These are phyloP conservation scores for Fusarium staphyleae DNA, from an alignment of 2,329 filamentous ascomycete species.

Conservation along the genomic window DNA sequence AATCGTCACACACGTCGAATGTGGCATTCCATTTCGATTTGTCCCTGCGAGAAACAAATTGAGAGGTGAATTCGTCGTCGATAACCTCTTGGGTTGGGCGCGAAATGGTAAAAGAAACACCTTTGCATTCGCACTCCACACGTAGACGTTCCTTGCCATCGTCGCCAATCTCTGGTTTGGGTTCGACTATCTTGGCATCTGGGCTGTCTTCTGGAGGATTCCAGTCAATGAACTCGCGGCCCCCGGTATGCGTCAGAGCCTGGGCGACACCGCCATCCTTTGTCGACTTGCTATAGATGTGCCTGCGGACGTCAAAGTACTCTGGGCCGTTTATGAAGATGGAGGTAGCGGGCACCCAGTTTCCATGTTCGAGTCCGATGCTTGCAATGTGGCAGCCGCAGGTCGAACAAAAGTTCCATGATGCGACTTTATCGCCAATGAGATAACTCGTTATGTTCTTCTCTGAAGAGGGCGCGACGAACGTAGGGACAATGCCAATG, in stretches of 20 bases:
- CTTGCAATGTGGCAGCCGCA: constrained; percentile 56
- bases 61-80: constrained; percentile 41
- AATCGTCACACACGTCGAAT: constrained; percentile 54
- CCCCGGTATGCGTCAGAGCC: constrained; percentile 46
- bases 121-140: constrained; percentile 55
- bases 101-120: constrained; percentile 55
- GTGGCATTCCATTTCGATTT: constrained; percentile 52
- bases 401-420: constrained; percentile 54
- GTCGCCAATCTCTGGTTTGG: constrained; percentile 43
- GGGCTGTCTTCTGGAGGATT: constrained; percentile 46
- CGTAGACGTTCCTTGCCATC: constrained; percentile 51
- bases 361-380: constrained; percentile 41
- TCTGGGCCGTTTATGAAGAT: constrained; percentile 49
- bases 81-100: constrained; percentile 47
- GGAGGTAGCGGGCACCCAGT: constrained; percentile 51
- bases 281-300: constrained; percentile 48
- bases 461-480: constrained; percentile 50
- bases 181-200: constrained; percentile 38
- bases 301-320: constrained; percentile 46
- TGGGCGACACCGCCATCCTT: constrained; percentile 48
- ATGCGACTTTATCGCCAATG: constrained; percentile 40
- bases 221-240: constrained; percentile 43
- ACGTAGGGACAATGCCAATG: constrained; percentile 46
- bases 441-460: constrained; percentile 49
- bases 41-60: constrained; percentile 49